These are phyloP conservation scores for Sphenostylis stenocarpa DNA, from an alignment of 306 rosid species.

Conservation along the genomic window DNA sequence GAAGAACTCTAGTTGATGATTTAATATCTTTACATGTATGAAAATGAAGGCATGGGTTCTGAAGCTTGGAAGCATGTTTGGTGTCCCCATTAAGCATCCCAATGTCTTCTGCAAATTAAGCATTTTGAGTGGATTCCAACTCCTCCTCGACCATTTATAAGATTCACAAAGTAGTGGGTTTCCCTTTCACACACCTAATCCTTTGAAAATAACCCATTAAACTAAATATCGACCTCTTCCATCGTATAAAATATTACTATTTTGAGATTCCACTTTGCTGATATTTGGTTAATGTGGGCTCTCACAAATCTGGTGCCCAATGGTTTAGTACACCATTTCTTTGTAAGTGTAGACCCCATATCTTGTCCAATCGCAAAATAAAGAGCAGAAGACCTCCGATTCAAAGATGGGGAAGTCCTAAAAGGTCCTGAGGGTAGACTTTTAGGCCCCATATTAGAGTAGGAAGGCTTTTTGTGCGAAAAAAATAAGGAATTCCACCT, in stretches of 20 bases:
- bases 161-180: slow-evolving; percentile 66
- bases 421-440: too few relatives aligned
- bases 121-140: slow-evolving; percentile 97
- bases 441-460: too few relatives aligned
- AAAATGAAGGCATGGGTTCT: slow-evolving; percentile 41
- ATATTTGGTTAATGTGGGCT: slow-evolving; percentile 50
- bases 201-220: slow-evolving; percentile 54
- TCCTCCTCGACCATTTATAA: slow-evolving; percentile 70
- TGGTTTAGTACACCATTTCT: slow-evolving; percentile 39
- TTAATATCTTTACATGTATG: slow-evolving; percentile 69
- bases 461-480: too few relatives aligned
- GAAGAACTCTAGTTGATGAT: too few relatives aligned
- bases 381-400: too few relatives aligned
- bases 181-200: slow-evolving; percentile 93
- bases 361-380: too few relatives aligned
- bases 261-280: slow-evolving; percentile 44
- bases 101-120: slow-evolving; percentile 59
- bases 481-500: too few relatives aligned
- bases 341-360: too few relatives aligned
- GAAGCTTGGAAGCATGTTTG: slow-evolving; percentile 50
- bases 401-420: too few relatives aligned
- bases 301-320: slow-evolving; percentile 70
- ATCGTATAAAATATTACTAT: slow-evolving; percentile 30
- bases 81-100: slow-evolving; percentile 52
- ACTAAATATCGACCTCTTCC: slow-evolving; percentile 38